phyloP scores from a whole-genome alignment of 306 rosid species.

The Biancaea sappan region DNA sequence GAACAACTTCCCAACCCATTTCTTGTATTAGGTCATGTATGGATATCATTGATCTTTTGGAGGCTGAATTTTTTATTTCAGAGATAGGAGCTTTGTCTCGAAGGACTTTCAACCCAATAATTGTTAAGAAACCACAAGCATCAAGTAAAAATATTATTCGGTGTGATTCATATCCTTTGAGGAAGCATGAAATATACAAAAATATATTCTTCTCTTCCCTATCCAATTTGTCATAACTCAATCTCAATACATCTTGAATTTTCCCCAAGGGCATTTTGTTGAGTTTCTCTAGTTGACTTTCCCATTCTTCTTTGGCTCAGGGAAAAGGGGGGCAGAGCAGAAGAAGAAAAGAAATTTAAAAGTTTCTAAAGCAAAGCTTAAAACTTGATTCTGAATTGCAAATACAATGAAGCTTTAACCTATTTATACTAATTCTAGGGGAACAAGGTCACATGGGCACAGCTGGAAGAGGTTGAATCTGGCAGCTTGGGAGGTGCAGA shows the following conservation, averaged over 20 bases:
- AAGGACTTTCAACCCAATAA: neutral
- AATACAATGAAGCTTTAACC: too few species aligned
- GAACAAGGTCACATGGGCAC: too few species aligned
- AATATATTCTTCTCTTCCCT: neutral
- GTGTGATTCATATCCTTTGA: neutral
- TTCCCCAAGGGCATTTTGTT: neutral
- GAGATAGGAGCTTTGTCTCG: neutral
- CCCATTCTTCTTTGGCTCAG: neutral
- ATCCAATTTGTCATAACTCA: neutral
- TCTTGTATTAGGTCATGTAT: conserved; percentile 37
- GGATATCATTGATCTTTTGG: neutral
- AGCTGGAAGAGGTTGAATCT: too few species aligned
- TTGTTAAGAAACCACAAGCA: neutral
- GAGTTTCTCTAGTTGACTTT: neutral
- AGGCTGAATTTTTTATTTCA: neutral
- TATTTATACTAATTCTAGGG: too few species aligned
- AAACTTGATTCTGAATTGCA: too few species aligned
- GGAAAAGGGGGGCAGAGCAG: too few species aligned
- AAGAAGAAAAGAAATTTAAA: too few species aligned
- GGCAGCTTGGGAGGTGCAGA: too few species aligned
- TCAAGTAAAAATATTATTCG: neutral
- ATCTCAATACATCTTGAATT: neutral
- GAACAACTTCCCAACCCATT: conserved; percentile 33
- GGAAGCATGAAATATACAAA: neutral
- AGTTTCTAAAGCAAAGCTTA: too few species aligned